A percentile compares a stretch with the other conserved stretches of the same genome.
Conservation (phyloP, 345 rosid species). For the Syzygium oleosum region DNA sequence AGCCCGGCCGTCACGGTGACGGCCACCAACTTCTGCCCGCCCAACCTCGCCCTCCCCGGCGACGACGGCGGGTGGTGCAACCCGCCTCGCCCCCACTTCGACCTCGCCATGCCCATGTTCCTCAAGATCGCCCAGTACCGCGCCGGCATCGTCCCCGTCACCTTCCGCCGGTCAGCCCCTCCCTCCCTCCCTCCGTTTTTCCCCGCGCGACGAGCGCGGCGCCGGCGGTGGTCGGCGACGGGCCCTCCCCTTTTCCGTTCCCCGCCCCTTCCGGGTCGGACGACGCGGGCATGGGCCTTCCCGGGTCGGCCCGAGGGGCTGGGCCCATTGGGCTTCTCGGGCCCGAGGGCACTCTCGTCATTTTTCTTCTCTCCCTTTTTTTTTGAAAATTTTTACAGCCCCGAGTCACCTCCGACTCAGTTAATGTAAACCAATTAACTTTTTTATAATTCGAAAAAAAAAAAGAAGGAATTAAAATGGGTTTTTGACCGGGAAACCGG, state of each 20-base stretch:
- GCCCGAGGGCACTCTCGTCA: background rate
- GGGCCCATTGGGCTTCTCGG: background rate
- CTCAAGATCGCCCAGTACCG: conserved; percentile 82
- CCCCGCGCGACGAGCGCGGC: background rate
- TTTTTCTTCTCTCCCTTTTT: background rate
- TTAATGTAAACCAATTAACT: too few species aligned
- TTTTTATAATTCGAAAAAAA: background rate
- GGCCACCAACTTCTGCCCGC: conserved; percentile 95
- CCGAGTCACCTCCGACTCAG: too few species aligned
- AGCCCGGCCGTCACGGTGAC: conserved; percentile 73
- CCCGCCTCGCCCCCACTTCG: conserved; percentile 98
- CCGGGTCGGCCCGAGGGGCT: background rate
- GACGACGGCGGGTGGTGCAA: conserved; percentile 99
- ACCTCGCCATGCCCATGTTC: conserved; percentile 99
- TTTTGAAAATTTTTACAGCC: too few species aligned
- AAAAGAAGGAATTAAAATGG: background rate
- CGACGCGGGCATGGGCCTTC: background rate
- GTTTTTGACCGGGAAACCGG: conserved; percentile 6
- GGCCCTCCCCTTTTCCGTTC: background rate
- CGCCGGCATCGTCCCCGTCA: conserved; percentile 95
- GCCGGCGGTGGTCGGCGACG: background rate
- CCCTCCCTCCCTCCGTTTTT: background rate
- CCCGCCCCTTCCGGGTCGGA: background rate
- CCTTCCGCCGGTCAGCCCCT: conserved; percentile 54
- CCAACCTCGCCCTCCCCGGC: conserved; percentile 70